A percentile compares a stretch with the other conserved stretches of the same genome.
phyloP scores from a whole-genome alignment of 2,329 filamentous ascomycete species.

The Fusarium circinatum region DNA sequence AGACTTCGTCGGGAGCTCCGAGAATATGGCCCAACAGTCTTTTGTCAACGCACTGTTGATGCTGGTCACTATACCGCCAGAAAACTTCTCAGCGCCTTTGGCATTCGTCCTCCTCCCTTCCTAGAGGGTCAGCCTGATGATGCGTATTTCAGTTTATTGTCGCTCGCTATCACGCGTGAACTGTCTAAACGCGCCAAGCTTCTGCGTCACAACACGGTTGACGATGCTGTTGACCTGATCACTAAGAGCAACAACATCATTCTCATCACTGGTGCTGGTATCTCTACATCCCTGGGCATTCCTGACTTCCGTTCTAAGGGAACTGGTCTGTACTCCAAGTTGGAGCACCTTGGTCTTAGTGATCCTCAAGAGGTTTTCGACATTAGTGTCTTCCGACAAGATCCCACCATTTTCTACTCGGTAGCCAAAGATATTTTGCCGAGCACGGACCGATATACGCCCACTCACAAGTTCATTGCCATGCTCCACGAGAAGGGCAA shows the following conservation, averaged over 20 bases:
- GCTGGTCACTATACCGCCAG: slow-evolving; percentile 77
- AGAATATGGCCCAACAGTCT: slow-evolving; percentile 79
- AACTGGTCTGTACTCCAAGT: slow-evolving; percentile 88
- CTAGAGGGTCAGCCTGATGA: slow-evolving; percentile 76
- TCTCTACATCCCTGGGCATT: slow-evolving; percentile 95
- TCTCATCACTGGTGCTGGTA: slow-evolving; percentile 93
- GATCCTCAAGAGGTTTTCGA: slow-evolving; percentile 98
- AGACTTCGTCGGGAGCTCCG: slow-evolving; percentile 77
- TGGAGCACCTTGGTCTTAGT: slow-evolving; percentile 78
- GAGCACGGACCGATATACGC: slow-evolving; percentile 80
- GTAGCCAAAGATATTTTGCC: slow-evolving; percentile 92
- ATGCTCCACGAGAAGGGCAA: slow-evolving; percentile 89
- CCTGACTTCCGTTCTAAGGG: slow-evolving; percentile 96
- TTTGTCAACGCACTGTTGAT: slow-evolving; percentile 78
- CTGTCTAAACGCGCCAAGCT: slow-evolving; percentile 85
- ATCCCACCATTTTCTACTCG: slow-evolving; percentile 90
- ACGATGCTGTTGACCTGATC: slow-evolving; percentile 85
- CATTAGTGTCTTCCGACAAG: slow-evolving; percentile 84
- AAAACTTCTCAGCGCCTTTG: slow-evolving; percentile 88
- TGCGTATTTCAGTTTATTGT: slow-evolving; percentile 78
- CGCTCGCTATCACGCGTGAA: slow-evolving; percentile 81
- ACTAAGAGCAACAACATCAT: slow-evolving; percentile 83
- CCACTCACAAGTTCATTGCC: slow-evolving; percentile 93
- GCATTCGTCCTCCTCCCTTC: slow-evolving; percentile 77
- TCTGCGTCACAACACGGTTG: slow-evolving; percentile 81